These are phyloP conservation scores for maize (Zea mays) DNA, from an alignment of 176 grass and related monocot genomes.

Conservation along the genomic window DNA sequence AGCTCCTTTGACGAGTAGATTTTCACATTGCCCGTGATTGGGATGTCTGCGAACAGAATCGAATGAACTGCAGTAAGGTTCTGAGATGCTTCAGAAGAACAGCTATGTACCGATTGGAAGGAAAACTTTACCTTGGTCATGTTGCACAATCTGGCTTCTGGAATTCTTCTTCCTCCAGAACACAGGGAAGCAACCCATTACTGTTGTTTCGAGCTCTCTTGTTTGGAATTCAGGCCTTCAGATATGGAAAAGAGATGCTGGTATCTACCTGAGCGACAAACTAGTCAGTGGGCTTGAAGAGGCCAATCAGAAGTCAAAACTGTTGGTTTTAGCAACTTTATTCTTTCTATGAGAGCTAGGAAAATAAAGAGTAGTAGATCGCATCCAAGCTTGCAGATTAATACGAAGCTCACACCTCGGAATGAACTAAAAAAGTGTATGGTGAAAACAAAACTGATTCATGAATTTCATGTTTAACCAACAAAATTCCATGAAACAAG, in stretches of 20 bases:
- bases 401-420: neutral
- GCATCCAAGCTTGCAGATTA: neutral
- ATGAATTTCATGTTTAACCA: neutral
- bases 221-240: conserved; percentile 18
- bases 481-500: conserved; percentile 10
- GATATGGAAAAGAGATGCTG: neutral
- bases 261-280: conserved; percentile 27
- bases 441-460: neutral
- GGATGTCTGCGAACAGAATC: conserved; percentile 39
- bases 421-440: neutral
- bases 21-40: conserved; percentile 49
- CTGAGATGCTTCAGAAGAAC: conserved; percentile 19
- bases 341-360: neutral
- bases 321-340: neutral
- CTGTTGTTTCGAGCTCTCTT: neutral
- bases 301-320: neutral
- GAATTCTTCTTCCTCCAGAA: conserved; percentile 45
- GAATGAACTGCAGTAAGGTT: conserved; percentile 19
- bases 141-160: conserved; percentile 40
- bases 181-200: conserved; percentile 52
- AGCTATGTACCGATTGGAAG: neutral
- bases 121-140: conserved; percentile 46
- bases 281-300: neutral
- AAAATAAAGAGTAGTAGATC: neutral
- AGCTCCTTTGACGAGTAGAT: conserved; percentile 75